phyloP scores from a whole-genome alignment of 805 yeast species.

The Metschnikowia aberdeeniae region DNA sequence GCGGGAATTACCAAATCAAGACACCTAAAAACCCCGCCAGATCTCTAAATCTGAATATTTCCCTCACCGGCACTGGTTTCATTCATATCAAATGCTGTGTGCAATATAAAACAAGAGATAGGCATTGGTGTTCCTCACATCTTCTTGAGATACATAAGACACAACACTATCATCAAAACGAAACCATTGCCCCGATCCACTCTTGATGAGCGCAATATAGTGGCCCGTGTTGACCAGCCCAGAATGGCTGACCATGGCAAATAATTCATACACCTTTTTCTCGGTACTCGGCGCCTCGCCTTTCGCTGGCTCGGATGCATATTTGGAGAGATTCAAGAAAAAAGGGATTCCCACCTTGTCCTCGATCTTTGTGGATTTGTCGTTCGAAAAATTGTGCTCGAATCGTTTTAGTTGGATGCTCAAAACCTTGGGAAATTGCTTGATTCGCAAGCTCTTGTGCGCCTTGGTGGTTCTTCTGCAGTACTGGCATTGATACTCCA shows the following conservation, averaged over 20 bases:
- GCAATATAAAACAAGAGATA: slow-evolving; percentile 72
- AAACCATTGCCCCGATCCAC: slow-evolving; percentile 76
- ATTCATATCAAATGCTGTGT: slow-evolving; percentile 30
- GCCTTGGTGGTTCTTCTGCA: slow-evolving; percentile 66
- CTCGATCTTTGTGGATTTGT: slow-evolving; percentile 66
- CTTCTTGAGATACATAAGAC: slow-evolving; percentile 56
- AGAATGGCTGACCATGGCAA: slow-evolving; percentile 81
- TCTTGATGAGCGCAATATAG: slow-evolving; percentile 76
- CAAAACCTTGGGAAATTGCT: slow-evolving; percentile 69
- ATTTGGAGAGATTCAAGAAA: slow-evolving; percentile 66
- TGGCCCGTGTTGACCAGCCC: slow-evolving; percentile 97
- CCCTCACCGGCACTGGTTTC: no score
- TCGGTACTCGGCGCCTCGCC: not conserved
- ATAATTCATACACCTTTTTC: slow-evolving; percentile 65
- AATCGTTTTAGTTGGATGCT: slow-evolving; percentile 82
- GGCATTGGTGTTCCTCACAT: slow-evolving; percentile 70
- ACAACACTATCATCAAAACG: slow-evolving; percentile 88
- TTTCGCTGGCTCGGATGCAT: slow-evolving; percentile 26
- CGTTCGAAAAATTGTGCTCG: slow-evolving; percentile 50
- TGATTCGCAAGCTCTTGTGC: slow-evolving; percentile 62
- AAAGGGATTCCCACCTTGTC: slow-evolving; percentile 69
- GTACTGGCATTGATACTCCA: slow-evolving; percentile 61
- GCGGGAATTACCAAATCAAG: no score
- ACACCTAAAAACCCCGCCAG: no score
- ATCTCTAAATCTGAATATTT: no score